These are phyloP conservation scores for Sarocladium strictum DNA, from an alignment of 2,329 filamentous ascomycete genomes.

Conservation along the genomic window DNA sequence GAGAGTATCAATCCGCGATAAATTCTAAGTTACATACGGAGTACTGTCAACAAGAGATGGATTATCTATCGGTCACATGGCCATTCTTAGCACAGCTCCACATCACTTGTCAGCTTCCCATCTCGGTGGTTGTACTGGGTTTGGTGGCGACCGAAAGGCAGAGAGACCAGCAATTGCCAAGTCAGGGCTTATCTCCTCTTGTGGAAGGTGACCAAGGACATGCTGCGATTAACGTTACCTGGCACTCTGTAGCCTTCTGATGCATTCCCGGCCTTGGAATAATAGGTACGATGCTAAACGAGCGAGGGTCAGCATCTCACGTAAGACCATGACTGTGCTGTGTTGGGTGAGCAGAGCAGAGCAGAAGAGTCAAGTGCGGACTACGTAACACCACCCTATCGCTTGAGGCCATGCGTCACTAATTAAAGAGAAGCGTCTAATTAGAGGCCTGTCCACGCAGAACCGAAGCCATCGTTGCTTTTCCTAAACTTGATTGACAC, in stretches of 20 bases:
- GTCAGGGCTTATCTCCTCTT: slow-evolving; percentile 2
- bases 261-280: no score
- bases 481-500: no score
- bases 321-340: neutral
- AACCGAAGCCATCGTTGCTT: neutral
- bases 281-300: neutral
- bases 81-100: neutral
- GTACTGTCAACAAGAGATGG: no score
- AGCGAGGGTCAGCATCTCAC: neutral
- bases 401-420: no score
- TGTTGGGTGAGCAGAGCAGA: no score
- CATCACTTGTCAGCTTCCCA: slow-evolving; percentile 2
- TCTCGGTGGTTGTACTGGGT: neutral
- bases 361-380: no score
- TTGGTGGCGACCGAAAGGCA: neutral
- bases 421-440: no score
- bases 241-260: no score
- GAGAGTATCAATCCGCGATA: no score
- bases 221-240: no score
- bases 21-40: no score
- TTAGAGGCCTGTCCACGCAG: neutral
- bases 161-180: neutral
- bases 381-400: no score
- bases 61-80: neutral
- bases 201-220: neutral